Conservation (phyloP, 2,329 filamentous ascomycete species). For the Chrysoporthe cubensis region DNA sequence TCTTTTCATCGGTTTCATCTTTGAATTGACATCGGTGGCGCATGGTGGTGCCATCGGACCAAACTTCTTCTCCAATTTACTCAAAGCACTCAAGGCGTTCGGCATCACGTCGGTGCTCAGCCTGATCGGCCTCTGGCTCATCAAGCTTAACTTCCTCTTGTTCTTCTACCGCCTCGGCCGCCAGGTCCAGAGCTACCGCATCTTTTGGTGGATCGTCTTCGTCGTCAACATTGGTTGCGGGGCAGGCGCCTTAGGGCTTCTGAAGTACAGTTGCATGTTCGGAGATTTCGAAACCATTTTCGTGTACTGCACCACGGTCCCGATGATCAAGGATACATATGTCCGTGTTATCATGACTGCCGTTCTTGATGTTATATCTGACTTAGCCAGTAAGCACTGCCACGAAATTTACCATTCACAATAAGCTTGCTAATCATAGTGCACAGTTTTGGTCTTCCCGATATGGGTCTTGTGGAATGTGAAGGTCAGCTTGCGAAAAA, state of each 20-base stretch:
- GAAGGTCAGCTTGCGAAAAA: conserved; percentile 29
- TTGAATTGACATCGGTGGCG: too few species aligned
- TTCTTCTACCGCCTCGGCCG: conserved; percentile 25
- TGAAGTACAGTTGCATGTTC: conserved; percentile 27
- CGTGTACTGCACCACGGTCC: conserved; percentile 10
- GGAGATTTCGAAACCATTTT: conserved; percentile 22
- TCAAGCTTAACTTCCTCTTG: conserved; percentile 26
- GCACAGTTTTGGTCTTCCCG: conserved; percentile 28
- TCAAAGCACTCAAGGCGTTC: conserved; percentile 10
- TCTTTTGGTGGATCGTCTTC: conserved; percentile 30
- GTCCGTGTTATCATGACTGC: conserved; percentile 8
- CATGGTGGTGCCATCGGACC: not conserved
- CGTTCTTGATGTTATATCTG: conserved; percentile 27
- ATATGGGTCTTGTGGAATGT: conserved; percentile 29
- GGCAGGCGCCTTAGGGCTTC: conserved; percentile 18
- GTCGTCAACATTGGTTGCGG: conserved; percentile 22
- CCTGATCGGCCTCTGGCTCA: conserved; percentile 22
- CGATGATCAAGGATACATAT: not conserved
- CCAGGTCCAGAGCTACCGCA: conserved; percentile 13
- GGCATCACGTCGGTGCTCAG: conserved; percentile 7
- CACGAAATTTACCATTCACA: too few species aligned
- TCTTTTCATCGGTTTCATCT: not conserved
- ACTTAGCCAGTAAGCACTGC: conserved; percentile 27
- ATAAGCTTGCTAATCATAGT: not conserved
- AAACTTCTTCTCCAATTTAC: conserved; percentile 5